Base-by-base conservation (phyloP, 257 asterid species). In the Solanum lycopersicoides region DNA sequence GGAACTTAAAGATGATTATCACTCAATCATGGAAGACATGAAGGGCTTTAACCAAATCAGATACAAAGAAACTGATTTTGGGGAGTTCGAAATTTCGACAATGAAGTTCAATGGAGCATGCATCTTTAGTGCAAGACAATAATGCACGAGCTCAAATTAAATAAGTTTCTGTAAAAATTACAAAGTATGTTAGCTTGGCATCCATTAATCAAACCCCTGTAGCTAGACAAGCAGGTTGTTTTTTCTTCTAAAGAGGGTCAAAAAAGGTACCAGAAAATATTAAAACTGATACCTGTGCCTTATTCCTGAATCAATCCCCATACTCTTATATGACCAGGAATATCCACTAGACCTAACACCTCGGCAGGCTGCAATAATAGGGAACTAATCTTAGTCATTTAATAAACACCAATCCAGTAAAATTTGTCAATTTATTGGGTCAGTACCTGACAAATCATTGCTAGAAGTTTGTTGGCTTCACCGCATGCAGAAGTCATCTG, bases 401-500 rank as follows among this genome's bases (percentile, higher is more conserved):
- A 4, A 2, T 73, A 11, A 86, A 86, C 32, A 20, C 9, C 59
- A 25, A 72, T 73, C 21, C 82, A 86, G 53, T 34, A 34, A 15
- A 56, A 14, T 21, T 73, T 10, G 7, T 13, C 60, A 37, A 63
- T 53, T 56, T 87, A 88, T 80, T 87, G 47, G 53, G 86, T 63
- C 82, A 50, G 76, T 87, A 95, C 99, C 99, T 97, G 99, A 93
- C 99, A 97, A 90, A 97, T 89, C 99, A 97, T 97, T 9, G 99
- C 99, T 79, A 97, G 97, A 90, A 97, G 99, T 90, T 94, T 96
- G 91, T 96, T 95, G 60, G 99, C 95, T 93, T 97, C 99, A 90
- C 99, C 99, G 76, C 99, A 96, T 86, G 99, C 96, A 21, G 99
- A 97, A 88, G 99, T 93, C 99, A 97, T 97, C 93, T 97, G 99